Percentiles rank a stretch among this genome's conserved stretches.
Evolutionary conservation across 2,329 filamentous ascomycete species (phyloP).

Genomic region (Fusarium sp.): DNA sequence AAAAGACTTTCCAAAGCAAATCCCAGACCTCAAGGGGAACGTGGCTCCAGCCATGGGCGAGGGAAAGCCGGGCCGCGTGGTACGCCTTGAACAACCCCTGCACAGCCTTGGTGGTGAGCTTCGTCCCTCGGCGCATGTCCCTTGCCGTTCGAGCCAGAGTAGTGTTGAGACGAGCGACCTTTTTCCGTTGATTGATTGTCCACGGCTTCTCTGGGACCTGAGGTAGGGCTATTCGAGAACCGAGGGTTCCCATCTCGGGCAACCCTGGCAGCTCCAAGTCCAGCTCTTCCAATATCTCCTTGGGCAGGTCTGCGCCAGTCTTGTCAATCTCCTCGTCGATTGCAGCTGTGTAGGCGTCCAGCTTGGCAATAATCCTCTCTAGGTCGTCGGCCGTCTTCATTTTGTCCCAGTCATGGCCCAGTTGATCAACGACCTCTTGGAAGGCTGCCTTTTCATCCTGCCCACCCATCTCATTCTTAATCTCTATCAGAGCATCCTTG

Average conservation of each 20-base stretch:
- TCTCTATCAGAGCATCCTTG: conserved; percentile 50
- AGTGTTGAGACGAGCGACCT: conserved; percentile 52
- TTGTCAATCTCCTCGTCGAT: conserved; percentile 52
- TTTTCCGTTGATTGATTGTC: conserved; percentile 53
- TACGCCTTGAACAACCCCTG: conserved; percentile 63
- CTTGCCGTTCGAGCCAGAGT: conserved; percentile 45
- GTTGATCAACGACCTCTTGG: conserved; percentile 49
- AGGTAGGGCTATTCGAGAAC: conserved; percentile 42
- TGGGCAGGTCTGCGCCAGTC: conserved; percentile 47
- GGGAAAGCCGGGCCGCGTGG: conserved; percentile 55
- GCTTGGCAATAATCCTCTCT: conserved; percentile 48
- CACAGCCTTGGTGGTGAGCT: conserved; percentile 51
- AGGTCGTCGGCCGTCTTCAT: conserved; percentile 49
- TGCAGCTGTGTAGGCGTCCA: conserved; percentile 51
- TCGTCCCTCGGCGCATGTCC: conserved; percentile 43
- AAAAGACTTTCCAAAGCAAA: conserved; percentile 73
- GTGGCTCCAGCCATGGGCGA: conserved; percentile 61
- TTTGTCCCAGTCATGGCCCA: conserved; percentile 47
- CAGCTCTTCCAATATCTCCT: conserved; percentile 49
- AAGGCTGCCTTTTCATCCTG: conserved; percentile 50
- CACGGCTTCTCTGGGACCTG: conserved; percentile 53
- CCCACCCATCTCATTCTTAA: conserved; percentile 53
- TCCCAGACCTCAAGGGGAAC: conserved; percentile 73
- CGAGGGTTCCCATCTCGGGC: conserved; percentile 39
- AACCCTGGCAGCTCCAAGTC: conserved; percentile 45